These are phyloP conservation scores for Teunomyces funiuensis DNA, from an alignment of 805 yeast genomes.

Conservation along the genomic window DNA sequence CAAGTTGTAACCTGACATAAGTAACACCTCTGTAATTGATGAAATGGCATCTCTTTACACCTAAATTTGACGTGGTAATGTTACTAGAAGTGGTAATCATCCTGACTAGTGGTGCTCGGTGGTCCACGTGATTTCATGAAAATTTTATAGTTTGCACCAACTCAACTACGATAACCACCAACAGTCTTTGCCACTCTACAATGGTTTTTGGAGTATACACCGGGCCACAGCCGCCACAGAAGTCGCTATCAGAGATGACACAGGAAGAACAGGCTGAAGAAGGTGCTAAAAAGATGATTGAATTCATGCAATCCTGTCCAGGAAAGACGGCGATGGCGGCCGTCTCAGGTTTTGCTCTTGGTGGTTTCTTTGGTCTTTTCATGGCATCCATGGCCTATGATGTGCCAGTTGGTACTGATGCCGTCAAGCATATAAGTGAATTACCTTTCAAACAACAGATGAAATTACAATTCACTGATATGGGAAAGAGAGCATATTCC, in stretches of 20 bases:
- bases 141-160: neutral
- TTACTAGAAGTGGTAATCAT: too few species aligned
- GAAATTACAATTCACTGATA: slow-evolving; percentile 85
- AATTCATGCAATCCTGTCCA: slow-evolving; percentile 88
- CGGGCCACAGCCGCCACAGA: slow-evolving; percentile 37
- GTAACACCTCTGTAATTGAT: too few species aligned
- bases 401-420: slow-evolving; percentile 65
- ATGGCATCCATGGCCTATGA: slow-evolving; percentile 91
- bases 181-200: neutral
- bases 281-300: slow-evolving; percentile 82
- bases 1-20: neutral
- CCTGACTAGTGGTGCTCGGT: too few species aligned
- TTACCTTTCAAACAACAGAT: slow-evolving; percentile 91
- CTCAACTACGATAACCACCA: neutral
- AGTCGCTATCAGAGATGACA: slow-evolving; percentile 67
- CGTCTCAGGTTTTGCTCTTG: slow-evolving; percentile 88
- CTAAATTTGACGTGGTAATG: too few species aligned
- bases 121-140: slow-evolving; percentile 3
- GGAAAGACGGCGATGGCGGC: slow-evolving; percentile 92
- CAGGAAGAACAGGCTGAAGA: slow-evolving; percentile 91
- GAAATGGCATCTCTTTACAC: too few species aligned
- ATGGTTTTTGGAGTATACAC: slow-evolving; percentile 39
- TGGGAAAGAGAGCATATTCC: slow-evolving; percentile 85
- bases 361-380: slow-evolving; percentile 93
- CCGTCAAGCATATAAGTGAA: slow-evolving; percentile 64